A percentile compares a stretch with the other conserved stretches of the same genome.
These are phyloP conservation scores for Yamadazyma phyllophila DNA, from an alignment of 805 yeast species.

Conservation along the genomic window DNA sequence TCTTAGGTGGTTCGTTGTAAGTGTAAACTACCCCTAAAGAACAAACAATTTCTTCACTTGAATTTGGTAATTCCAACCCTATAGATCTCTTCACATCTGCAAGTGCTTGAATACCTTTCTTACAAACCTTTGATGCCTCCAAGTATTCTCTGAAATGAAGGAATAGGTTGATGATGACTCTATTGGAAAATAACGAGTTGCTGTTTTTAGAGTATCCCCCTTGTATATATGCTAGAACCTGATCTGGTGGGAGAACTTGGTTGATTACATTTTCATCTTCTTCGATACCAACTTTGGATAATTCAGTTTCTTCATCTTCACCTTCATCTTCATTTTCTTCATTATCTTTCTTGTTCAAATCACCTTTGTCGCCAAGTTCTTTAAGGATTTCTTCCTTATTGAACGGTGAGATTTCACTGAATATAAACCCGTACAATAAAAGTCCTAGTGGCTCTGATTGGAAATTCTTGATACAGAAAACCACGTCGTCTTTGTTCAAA, in stretches of 20 bases:
- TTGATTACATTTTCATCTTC: neutral
- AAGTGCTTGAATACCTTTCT: conserved; percentile 55
- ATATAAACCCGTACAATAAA: conserved; percentile 58
- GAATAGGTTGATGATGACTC: conserved; percentile 62
- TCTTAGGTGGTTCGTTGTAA: conserved; percentile 86
- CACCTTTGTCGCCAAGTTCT: neutral
- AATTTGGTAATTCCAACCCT: conserved; percentile 47
- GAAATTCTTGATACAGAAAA: conserved; percentile 55
- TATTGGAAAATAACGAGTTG: conserved; percentile 54
- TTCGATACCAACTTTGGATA: neutral
- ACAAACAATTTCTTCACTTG: conserved; percentile 60
- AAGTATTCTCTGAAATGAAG: conserved; percentile 62
- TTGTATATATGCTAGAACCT: conserved; percentile 47
- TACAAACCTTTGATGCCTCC: conserved; percentile 58
- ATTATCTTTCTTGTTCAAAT: neutral
- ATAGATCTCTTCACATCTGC: conserved; percentile 46
- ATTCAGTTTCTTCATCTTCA: conserved; percentile 12
- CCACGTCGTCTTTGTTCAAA: conserved; percentile 43
- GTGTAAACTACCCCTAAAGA: conserved; percentile 75
- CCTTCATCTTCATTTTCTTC: conserved; percentile 9
- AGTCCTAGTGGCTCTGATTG: conserved; percentile 60
- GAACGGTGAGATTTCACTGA: conserved; percentile 70
- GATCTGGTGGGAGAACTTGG: conserved; percentile 41
- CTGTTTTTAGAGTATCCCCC: conserved; percentile 46
- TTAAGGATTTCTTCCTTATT: conserved; percentile 22